A percentile compares a stretch with the other conserved stretches of the same genome.
Evolutionary conservation across 495 filamentous ascomycete species (phyloP).

Genomic region (Penicillium bialowiezense): DNA sequence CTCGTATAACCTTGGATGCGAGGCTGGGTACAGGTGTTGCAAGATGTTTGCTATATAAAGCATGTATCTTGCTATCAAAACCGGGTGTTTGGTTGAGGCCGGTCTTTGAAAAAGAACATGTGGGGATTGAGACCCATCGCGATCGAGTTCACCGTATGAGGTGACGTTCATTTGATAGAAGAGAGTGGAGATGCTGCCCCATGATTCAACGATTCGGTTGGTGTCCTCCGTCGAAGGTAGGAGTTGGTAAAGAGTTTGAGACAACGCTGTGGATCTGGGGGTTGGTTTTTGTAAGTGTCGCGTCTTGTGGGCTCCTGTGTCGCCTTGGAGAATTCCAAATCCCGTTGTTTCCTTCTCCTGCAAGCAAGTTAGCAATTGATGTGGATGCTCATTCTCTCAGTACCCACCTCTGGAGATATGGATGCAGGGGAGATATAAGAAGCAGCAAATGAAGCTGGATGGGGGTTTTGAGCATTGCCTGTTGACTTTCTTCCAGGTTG

Average conservation of each 20-base stretch:
- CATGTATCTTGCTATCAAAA: conserved; percentile 14
- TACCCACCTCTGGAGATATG: no score
- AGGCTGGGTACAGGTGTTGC: conserved; percentile 6
- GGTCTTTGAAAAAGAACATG: neutral
- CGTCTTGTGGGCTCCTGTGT: neutral
- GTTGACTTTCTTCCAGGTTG: no score
- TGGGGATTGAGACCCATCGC: conserved; percentile 1
- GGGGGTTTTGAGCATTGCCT: no score
- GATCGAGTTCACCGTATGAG: conserved; percentile 12
- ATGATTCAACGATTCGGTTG: neutral
- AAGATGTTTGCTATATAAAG: conserved; percentile 6
- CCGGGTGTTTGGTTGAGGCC: conserved; percentile 5
- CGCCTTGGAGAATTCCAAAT: neutral
- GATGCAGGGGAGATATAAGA: no score
- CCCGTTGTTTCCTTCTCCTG: neutral
- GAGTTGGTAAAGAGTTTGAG: neutral
- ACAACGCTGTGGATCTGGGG: neutral
- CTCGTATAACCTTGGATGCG: neutral
- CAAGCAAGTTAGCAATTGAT: neutral
- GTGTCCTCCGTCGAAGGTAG: neutral
- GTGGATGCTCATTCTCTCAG: no score
- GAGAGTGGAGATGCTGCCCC: neutral
- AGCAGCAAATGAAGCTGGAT: no score
- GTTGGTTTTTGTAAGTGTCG: neutral
- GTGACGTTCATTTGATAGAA: conserved; percentile 1